Conservation (phyloP, 345 rosid species). For the Brassica rapa region DNA sequence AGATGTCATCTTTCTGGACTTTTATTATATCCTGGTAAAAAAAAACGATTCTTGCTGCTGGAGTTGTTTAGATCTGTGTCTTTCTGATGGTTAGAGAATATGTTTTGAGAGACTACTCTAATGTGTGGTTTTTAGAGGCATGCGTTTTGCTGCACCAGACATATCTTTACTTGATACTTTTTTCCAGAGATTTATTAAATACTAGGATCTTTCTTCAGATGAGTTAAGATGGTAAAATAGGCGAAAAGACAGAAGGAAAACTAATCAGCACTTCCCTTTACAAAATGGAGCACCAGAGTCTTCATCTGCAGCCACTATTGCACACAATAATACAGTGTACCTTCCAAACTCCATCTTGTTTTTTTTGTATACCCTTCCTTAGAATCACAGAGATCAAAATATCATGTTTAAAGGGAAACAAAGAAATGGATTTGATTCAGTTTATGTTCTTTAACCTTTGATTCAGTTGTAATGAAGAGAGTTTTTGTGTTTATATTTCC, state of each 20-base stretch:
- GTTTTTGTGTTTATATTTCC: not conserved
- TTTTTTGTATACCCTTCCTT: conserved; percentile 57
- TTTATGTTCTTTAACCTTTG: not conserved
- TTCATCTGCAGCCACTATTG: conserved; percentile 44
- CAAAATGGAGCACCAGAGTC: not conserved
- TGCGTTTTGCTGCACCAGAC: not conserved
- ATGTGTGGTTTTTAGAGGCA: not conserved
- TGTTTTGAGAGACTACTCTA: conserved; percentile 1
- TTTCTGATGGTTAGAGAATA: conserved; percentile 1
- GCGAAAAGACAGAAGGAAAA: not conserved
- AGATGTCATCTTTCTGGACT: not conserved
- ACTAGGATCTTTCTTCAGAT: conserved; percentile 6
- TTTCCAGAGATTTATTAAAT: conserved; percentile 13
- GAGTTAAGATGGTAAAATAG: not conserved
- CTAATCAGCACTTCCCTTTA: not conserved
- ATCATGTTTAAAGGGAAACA: not conserved
- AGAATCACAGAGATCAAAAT: conserved; percentile 11
- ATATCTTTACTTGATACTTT: not conserved
- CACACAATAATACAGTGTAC: conserved; percentile 54
- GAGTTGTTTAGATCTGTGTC: not conserved
- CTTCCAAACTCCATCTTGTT: conserved; percentile 63
- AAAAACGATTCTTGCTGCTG: not conserved
- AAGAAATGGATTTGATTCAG: not conserved
- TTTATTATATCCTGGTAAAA: not conserved
- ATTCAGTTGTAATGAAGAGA: not conserved